Evolutionary conservation across 768 basidiomycete species (phyloP).

Genomic region (Erythrobasidium yunnanense): DNA sequence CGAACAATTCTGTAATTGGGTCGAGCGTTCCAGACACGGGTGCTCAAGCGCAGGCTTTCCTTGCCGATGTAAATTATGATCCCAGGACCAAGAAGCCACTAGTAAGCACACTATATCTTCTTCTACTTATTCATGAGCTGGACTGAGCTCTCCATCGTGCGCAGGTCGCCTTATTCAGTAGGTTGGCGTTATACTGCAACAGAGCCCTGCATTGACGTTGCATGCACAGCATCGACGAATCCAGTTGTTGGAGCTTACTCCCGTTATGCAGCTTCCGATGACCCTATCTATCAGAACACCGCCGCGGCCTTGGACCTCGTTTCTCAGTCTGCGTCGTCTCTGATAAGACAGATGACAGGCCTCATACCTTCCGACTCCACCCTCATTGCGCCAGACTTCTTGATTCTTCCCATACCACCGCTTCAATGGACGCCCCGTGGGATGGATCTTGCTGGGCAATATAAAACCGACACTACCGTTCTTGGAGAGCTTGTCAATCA

Average conservation of each 20-base stretch:
- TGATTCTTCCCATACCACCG: constrained; percentile 19
- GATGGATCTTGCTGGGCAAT: not conserved
- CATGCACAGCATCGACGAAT: constrained; percentile 2
- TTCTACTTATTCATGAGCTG: too few relatives aligned
- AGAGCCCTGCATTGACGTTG: too few relatives aligned
- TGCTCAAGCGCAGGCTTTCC: not conserved
- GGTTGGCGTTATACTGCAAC: not conserved
- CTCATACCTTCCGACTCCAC: constrained; percentile 1
- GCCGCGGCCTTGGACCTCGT: not conserved
- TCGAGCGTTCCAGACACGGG: not conserved
- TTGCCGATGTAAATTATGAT: not conserved
- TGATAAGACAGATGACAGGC: not conserved
- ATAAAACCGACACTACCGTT: not conserved
- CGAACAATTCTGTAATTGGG: not conserved
- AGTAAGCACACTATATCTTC: too few relatives aligned
- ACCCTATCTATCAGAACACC: not conserved
- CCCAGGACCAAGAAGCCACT: not conserved
- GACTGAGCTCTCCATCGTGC: too few relatives aligned
- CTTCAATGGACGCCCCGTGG: constrained; percentile 15
- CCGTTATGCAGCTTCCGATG: not conserved
- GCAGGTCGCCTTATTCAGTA: constrained; percentile 20
- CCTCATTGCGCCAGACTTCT: constrained; percentile 7
- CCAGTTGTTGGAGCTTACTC: not conserved
- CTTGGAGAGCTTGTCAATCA: not conserved
- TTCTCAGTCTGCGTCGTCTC: not conserved